Evolutionary conservation across 331 rosid genomes (phyloP).

Genomic region (Pyrus hybrid): DNA sequence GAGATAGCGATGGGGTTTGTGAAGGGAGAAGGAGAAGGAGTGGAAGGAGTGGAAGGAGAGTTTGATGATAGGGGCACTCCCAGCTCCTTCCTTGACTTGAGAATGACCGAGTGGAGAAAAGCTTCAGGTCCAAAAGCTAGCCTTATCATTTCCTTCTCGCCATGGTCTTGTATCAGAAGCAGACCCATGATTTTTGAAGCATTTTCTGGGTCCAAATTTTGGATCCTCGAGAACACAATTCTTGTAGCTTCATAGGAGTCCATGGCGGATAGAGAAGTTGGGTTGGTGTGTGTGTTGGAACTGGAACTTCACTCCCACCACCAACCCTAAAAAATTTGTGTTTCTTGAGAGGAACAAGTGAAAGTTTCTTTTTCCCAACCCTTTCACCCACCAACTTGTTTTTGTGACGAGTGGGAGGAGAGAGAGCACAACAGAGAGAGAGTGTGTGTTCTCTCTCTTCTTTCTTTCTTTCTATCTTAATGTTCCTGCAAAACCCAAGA

Average conservation of each 20-base stretch:
- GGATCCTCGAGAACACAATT: too few relatives aligned
- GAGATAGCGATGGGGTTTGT: conserved; percentile 32
- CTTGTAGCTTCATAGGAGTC: too few relatives aligned
- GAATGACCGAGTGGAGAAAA: conserved; percentile 59
- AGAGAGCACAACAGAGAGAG: neutral
- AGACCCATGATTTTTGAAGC: conserved; percentile 95
- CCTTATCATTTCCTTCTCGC: conserved; percentile 87
- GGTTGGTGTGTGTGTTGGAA: neutral
- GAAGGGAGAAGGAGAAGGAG: conserved; percentile 55
- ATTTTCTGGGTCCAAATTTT: conserved; percentile 71
- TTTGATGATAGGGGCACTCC: conserved; percentile 40
- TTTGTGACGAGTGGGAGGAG: conserved; percentile 32
- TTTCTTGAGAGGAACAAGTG: conserved; percentile 21
- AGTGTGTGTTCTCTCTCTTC: neutral
- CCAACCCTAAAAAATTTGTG: conserved; percentile 15
- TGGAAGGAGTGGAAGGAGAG: conserved; percentile 58
- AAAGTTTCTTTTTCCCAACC: conserved; percentile 56
- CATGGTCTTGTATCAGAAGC: conserved; percentile 84
- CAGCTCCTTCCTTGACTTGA: conserved; percentile 66
- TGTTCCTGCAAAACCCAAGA: conserved; percentile 68
- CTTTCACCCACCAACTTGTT: conserved; percentile 46
- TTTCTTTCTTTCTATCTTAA: conserved; percentile 19
- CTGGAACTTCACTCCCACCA: conserved; percentile 23
- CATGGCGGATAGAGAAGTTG: too few relatives aligned
- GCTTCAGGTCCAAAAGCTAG: conserved; percentile 89